Conservation (phyloP, 495 filamentous ascomycete genomes). For the Penicillium coprophilum region DNA sequence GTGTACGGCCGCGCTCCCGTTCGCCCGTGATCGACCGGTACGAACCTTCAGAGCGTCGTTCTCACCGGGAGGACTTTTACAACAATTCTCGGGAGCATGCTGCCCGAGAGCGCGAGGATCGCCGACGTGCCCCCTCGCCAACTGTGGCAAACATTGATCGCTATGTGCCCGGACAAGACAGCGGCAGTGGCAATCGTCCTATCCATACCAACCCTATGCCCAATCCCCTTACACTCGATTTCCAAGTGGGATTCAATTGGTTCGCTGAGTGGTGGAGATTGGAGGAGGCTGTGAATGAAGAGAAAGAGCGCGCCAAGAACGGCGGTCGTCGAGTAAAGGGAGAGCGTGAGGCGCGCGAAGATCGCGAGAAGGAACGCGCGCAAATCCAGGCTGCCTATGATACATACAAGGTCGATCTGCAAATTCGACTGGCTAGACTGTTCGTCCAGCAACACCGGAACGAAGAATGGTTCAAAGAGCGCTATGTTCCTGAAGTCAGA, state of each 20-base stretch:
- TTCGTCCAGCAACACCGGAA: constrained; percentile 89
- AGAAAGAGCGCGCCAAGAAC: constrained; percentile 73
- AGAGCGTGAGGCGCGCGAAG: constrained; percentile 75
- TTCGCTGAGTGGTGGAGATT: constrained; percentile 96
- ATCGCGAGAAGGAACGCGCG: constrained; percentile 83
- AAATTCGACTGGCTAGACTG: constrained; percentile 80
- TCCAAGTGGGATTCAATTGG: constrained; percentile 93
- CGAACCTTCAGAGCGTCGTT: constrained; percentile 59
- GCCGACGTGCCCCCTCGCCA: constrained; percentile 63
- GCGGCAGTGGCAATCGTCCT: constrained; percentile 49
- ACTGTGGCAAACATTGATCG: constrained; percentile 81
- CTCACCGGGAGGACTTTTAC: constrained; percentile 51
- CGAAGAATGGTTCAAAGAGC: constrained; percentile 98
- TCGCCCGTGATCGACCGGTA: constrained; percentile 76
- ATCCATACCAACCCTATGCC: constrained; percentile 70
- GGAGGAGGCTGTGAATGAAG: constrained; percentile 82
- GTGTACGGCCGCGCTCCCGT: constrained; percentile 61
- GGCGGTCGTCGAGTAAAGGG: constrained; percentile 74
- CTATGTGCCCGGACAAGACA: constrained; percentile 86
- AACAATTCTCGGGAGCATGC: constrained; percentile 63
- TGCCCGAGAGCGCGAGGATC: constrained; percentile 64
- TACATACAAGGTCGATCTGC: constrained; percentile 88
- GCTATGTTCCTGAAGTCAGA: constrained; percentile 79
- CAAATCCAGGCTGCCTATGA: constrained; percentile 93
- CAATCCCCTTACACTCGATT: constrained; percentile 82